Conservation (phyloP, 2,329 filamentous ascomycete genomes). For the Lecanicillium sp. region DNA sequence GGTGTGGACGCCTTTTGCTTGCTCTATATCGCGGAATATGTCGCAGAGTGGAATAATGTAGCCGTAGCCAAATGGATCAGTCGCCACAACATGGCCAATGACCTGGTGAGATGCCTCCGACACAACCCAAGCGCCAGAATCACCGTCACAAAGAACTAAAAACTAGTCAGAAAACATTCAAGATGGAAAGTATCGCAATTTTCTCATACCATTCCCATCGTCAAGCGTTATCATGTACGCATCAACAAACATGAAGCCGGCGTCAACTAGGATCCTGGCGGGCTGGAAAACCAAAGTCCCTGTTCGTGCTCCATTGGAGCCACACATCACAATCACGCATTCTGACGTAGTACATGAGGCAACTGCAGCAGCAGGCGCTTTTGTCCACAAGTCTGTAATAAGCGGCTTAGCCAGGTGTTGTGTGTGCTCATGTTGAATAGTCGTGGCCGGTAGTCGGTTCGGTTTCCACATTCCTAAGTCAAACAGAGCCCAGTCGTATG, state of each 20-base stretch:
- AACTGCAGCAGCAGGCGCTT: too few relatives aligned
- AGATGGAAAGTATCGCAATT: neutral
- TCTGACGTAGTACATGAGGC: too few relatives aligned
- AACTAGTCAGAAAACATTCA: neutral
- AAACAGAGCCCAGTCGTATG: too few relatives aligned
- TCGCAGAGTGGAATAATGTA: neutral
- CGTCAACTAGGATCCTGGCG: neutral
- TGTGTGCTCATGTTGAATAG: too few relatives aligned
- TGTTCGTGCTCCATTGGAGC: neutral
- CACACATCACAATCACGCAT: neutral
- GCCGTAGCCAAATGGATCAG: neutral
- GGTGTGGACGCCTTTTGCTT: too few relatives aligned
- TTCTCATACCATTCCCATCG: too few relatives aligned
- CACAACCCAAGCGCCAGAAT: conserved; percentile 4
- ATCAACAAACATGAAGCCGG: neutral
- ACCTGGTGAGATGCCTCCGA: neutral
- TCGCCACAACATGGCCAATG: conserved; percentile 2
- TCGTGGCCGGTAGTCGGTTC: too few relatives aligned
- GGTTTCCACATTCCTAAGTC: too few relatives aligned
- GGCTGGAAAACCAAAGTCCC: neutral
- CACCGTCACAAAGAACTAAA: neutral
- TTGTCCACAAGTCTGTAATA: too few relatives aligned
- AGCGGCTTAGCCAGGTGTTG: too few relatives aligned
- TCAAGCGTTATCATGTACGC: neutral
- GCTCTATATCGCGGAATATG: conserved; percentile 5